A percentile compares a stretch with the other conserved stretches of the same genome.
These are phyloP conservation scores for Vanrija humicola DNA, from an alignment of 1,284 basidiomycete genomes.

Conservation along the genomic window DNA sequence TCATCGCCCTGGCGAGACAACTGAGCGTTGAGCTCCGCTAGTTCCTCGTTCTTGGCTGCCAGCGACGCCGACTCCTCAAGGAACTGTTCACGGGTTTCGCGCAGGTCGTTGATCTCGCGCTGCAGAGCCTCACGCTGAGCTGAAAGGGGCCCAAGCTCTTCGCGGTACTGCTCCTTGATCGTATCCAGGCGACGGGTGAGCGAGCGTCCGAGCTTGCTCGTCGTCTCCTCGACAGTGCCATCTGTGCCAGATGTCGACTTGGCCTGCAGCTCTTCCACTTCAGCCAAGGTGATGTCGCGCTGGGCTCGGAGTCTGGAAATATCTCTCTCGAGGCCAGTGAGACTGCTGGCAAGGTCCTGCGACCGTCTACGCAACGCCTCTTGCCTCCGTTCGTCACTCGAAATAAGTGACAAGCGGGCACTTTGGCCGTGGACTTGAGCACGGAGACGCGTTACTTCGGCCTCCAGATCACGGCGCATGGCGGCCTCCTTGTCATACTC, in stretches of 20 bases:
- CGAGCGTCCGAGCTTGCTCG: slow-evolving; percentile 60
- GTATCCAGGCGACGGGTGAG: slow-evolving; percentile 82
- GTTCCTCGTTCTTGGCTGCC: slow-evolving; percentile 85
- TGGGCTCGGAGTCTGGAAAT: slow-evolving; percentile 82
- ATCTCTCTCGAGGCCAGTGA: slow-evolving; percentile 77
- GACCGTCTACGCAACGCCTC: slow-evolving; percentile 74
- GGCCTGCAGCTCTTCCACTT: slow-evolving; percentile 80
- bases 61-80: slow-evolving; percentile 86
- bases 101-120: slow-evolving; percentile 82
- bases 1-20: slow-evolving; percentile 70
- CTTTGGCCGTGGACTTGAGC: slow-evolving; percentile 85
- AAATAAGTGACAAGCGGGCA: slow-evolving; percentile 74
- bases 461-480: slow-evolving; percentile 81
- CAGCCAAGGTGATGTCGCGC: slow-evolving; percentile 84
- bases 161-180: slow-evolving; percentile 80
- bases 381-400: slow-evolving; percentile 69
- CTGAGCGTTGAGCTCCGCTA: slow-evolving; percentile 77
- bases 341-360: slow-evolving; percentile 69
- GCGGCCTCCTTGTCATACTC: slow-evolving; percentile 90
- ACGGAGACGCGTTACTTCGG: slow-evolving; percentile 78
- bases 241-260: slow-evolving; percentile 1
- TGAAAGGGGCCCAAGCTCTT: slow-evolving; percentile 78
- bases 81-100: slow-evolving; percentile 77
- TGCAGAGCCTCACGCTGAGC: slow-evolving; percentile 72
- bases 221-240: slow-evolving; percentile 25